A percentile compares a stretch with the other conserved stretches of the same genome.
phyloP scores from a whole-genome alignment of 2,329 filamentous ascomycete species.

The Grosmannia serpens region DNA sequence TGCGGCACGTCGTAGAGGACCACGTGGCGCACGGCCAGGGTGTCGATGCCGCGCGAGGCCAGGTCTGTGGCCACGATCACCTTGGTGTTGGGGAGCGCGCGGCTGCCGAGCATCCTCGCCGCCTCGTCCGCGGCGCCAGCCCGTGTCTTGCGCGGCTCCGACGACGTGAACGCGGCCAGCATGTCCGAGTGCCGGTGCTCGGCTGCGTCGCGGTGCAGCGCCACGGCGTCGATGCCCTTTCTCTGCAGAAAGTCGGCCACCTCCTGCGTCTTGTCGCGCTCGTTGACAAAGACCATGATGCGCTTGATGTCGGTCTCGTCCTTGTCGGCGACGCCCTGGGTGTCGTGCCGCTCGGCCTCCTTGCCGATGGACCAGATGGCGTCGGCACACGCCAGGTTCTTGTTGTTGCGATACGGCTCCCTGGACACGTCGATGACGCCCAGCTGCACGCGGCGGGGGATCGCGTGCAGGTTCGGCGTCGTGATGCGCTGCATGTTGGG shows the following conservation, averaged over 20 bases:
- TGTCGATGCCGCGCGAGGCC: slow-evolving; percentile 88
- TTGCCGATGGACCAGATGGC: slow-evolving; percentile 89
- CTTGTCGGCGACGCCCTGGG: slow-evolving; percentile 28
- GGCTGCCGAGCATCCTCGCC: slow-evolving; percentile 19
- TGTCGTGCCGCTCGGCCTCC: slow-evolving; percentile 48
- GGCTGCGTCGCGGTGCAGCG: slow-evolving; percentile 73
- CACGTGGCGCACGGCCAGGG: slow-evolving; percentile 78
- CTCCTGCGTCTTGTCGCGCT: slow-evolving; percentile 45
- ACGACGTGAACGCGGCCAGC: slow-evolving; percentile 59
- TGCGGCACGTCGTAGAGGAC: slow-evolving; percentile 97
- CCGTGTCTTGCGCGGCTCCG: slow-evolving; percentile 24
- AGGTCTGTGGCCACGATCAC: slow-evolving; percentile 92
- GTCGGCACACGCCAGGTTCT: slow-evolving; percentile 85
- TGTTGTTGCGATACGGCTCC: slow-evolving; percentile 89
- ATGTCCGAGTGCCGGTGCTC: slow-evolving; percentile 68
- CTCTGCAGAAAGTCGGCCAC: slow-evolving; percentile 66
- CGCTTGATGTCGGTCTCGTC: slow-evolving; percentile 63
- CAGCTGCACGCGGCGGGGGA: slow-evolving; percentile 86
- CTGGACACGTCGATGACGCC: slow-evolving; percentile 85
- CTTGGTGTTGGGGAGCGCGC: slow-evolving; percentile 63
- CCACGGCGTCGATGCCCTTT: slow-evolving; percentile 82
- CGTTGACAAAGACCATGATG: slow-evolving; percentile 34
- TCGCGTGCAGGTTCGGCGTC: slow-evolving; percentile 91
- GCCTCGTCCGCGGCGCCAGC: not conserved
- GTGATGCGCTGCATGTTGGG: slow-evolving; percentile 77